A percentile compares a stretch with the other conserved stretches of the same genome.
These are phyloP conservation scores for Claviceps sp. DNA, from an alignment of 2,329 filamentous ascomycete genomes.

Conservation along the genomic window DNA sequence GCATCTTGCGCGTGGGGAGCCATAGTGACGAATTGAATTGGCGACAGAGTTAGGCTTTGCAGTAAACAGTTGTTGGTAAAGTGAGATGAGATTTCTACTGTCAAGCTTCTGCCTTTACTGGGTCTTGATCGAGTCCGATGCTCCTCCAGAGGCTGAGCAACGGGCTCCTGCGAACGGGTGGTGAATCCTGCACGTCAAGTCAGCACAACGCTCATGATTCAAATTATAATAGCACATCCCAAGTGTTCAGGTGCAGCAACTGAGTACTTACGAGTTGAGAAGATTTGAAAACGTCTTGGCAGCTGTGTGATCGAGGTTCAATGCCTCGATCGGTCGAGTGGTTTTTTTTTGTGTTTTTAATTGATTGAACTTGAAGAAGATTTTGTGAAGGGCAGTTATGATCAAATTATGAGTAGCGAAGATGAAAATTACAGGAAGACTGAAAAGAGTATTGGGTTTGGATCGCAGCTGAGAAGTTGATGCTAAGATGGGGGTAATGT, in stretches of 20 bases:
- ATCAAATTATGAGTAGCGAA: not conserved
- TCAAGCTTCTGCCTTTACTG: slow-evolving; percentile 33
- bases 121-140: slow-evolving; percentile 53
- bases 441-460: not conserved
- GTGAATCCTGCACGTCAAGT: slow-evolving; percentile 51
- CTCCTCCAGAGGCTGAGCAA: slow-evolving; percentile 79
- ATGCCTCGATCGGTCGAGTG: slow-evolving; percentile 34
- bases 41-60: slow-evolving; percentile 9
- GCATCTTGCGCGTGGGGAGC: slow-evolving; percentile 72
- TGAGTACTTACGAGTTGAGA: slow-evolving; percentile 70
- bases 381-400: not conserved
- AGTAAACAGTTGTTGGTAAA: slow-evolving; percentile 6
- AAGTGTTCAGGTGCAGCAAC: not conserved
- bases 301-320: slow-evolving; percentile 44
- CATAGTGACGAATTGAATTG: slow-evolving; percentile 45
- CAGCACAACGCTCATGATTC: not conserved
- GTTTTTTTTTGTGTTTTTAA: slow-evolving; percentile 3
- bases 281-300: slow-evolving; percentile 98
- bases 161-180: slow-evolving; percentile 94
- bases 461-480: not conserved
- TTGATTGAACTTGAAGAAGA: slow-evolving; percentile 2
- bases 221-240: not conserved
- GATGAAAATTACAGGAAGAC: not conserved
- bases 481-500: not conserved
- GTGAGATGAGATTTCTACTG: slow-evolving; percentile 2